Base-by-base conservation (phyloP, 352 stramenopile genomes). In the Phytophthora agathidicida region DNA sequence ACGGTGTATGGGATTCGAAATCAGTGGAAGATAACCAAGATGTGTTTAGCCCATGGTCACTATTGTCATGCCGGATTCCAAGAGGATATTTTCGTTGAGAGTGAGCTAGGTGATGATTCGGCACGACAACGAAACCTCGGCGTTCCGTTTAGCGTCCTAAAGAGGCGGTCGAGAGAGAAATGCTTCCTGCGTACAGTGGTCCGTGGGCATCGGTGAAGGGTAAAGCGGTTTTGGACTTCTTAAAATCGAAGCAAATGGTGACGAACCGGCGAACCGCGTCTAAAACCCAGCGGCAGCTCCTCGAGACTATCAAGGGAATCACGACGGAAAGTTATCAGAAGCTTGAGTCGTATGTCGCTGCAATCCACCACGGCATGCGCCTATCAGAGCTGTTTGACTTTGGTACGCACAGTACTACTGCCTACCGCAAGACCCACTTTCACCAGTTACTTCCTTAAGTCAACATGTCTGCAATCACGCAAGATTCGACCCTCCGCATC, bases 11-110 rank as follows among this genome's bases (percentile, higher is more conserved):
- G 37, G 7, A 1, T 58, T 27, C 38, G 49, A 1, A 38, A 49
- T 23, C 5, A 49, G 7, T 57, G 49, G 37, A 49, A 58, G 26
- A 28, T 58, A 20, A 58, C 27, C 8, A 7, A 49, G 17, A 49
- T 49, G 28, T 11, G 6, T 35, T 4, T 58, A 1, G 27, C 27
- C 2, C 49, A 58, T 14, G 19, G 49, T 14, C 38, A 58, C 38
- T 23, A 43, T 38, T 5, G 4, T 2, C 11, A 49, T 33, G 26
- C 28, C 5, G 49, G 27, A 1, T 49, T 53, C 9, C 20, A 53
- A 24, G 14, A 32, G 2, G 20, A 35, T 3, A 42, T 31, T 1
- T 53, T 53, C n/a, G 49, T 49, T 2, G 27, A 58, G 32, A 28
- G 28, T n/a, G 20, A 11, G 0, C 13, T 49, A 7, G 17, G 11